A percentile compares a stretch with the other conserved stretches of the same genome.
Evolutionary conservation across 2,329 filamentous ascomycete genomes (phyloP).

Genomic region (Penicillium sp.): DNA sequence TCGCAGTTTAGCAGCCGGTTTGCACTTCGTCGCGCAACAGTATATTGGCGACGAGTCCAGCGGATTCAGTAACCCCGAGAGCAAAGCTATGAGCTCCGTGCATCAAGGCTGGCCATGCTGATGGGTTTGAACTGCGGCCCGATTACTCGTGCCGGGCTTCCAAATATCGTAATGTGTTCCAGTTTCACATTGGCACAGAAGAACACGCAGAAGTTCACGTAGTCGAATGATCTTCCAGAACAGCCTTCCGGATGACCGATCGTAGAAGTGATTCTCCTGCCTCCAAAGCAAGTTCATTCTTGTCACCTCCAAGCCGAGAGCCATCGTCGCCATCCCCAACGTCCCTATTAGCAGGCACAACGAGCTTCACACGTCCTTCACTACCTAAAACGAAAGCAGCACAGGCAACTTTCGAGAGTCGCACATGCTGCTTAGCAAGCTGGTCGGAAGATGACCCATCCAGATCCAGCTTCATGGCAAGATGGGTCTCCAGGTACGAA

Average conservation of each 20-base stretch:
- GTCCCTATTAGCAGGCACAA: conserved; percentile 23
- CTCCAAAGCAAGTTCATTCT: conserved; percentile 18
- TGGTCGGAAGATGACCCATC: conserved; percentile 11
- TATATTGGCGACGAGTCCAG: not conserved
- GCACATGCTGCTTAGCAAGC: conserved; percentile 25
- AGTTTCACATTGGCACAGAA: not conserved
- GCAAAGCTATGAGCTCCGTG: not conserved
- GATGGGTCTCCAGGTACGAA: conserved; percentile 36
- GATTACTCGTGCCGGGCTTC: not conserved
- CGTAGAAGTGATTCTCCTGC: conserved; percentile 33
- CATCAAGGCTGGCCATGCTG: not conserved
- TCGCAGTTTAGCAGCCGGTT: not conserved
- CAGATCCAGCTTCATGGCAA: conserved; percentile 40
- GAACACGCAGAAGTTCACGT: conserved; percentile 8
- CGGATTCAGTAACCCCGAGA: not conserved
- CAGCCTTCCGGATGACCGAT: conserved; percentile 29
- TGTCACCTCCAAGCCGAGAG: conserved; percentile 2
- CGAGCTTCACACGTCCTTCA: conserved; percentile 40
- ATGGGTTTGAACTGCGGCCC: not conserved
- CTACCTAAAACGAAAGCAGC: conserved; percentile 37
- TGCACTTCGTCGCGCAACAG: not conserved
- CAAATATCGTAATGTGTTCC: not conserved
- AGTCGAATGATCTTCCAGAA: conserved; percentile 15
- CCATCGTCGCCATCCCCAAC: conserved; percentile 12
- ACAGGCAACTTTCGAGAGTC: conserved; percentile 38